A percentile compares a stretch with the other conserved stretches of the same genome.
Conservation (phyloP, 495 filamentous ascomycete species). For the Parathielavia appendiculata region DNA sequence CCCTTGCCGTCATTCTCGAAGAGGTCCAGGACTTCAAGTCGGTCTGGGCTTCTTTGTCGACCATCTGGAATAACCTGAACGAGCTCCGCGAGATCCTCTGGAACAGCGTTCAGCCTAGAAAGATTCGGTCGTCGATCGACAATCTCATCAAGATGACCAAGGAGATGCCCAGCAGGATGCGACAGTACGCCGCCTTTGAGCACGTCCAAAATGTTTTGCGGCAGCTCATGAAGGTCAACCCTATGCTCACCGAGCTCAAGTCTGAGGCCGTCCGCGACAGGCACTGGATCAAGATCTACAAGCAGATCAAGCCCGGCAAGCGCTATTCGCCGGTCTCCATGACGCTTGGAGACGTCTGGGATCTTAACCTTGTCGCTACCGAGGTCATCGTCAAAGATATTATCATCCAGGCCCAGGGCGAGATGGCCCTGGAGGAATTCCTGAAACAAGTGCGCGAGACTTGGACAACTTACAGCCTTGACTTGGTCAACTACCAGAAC, state of each 20-base stretch:
- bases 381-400: constrained; percentile 85
- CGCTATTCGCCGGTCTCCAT: constrained; percentile 88
- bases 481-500: constrained; percentile 94
- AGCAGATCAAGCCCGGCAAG: constrained; percentile 82
- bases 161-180: constrained; percentile 98
- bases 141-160: constrained; percentile 95
- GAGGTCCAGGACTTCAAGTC: constrained; percentile 99
- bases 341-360: constrained; percentile 96
- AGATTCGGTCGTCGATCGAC: constrained; percentile 82
- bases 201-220: constrained; percentile 92
- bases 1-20: constrained; percentile 74
- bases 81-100: constrained; percentile 87
- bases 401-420: constrained; percentile 91
- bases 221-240: constrained; percentile 81
- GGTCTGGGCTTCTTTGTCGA: constrained; percentile 90
- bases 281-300: constrained; percentile 97
- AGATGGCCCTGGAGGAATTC: constrained; percentile 98
- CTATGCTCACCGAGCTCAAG: constrained; percentile 82
- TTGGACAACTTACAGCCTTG: constrained; percentile 90
- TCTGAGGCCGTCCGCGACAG: constrained; percentile 94
- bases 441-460: constrained; percentile 93
- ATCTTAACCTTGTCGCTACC: constrained; percentile 79
- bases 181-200: constrained; percentile 97
- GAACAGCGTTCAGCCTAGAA: constrained; percentile 88
- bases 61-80: constrained; percentile 94